Evolutionary conservation across 202 grass and related monocot species (phyloP), one percentile per base, ranked within the genome.

Genomic region (Setaria viridis): DNA sequence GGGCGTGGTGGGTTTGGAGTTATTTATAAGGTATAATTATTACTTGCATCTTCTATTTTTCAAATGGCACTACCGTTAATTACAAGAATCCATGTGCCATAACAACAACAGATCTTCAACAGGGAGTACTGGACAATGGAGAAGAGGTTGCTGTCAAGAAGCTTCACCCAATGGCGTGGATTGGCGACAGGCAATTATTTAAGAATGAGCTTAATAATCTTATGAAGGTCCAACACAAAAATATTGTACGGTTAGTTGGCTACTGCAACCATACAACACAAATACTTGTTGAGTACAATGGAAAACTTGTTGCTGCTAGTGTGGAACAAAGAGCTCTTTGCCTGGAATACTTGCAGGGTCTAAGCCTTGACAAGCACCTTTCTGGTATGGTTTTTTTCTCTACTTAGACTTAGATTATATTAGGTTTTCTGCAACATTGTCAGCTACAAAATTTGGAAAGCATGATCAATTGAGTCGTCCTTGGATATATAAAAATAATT

Each of bases 141-240:
- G 70, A 30, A 72, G 70, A 50, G 70, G 14, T 72, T 51, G 70
- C 70, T 33, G 25, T 72, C 0, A 72, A 72, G 25, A 72, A 72
- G n/a, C 46, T 71, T 43, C 17, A 21, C 9, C 66, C 0, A 69
- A 68, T 20, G 15, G 8, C 4, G 0, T 10, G 35, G 37, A 11
- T n/a, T 20, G 35, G 20, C 4, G 4, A 70, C 11, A 41, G 25
- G 4, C 7, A 13, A 0, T 35, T 35, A 35, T 76, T 76, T 76
- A 21, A 76, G 34, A 59, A 59, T 43, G 74, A 76, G 14, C 57
- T 76, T 41, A 59, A 76, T 42, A 58, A 76, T 2, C 74, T 59
- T 76, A 76, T 76, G 74, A 76, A 7, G 35, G 54, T 59, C 37
- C 10, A 25, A 11, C 74, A 76, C 57, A 57, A 76, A 13, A 76